Conservation (phyloP, 2,329 filamentous ascomycete species). For the Fusarium drepaniforme region DNA sequence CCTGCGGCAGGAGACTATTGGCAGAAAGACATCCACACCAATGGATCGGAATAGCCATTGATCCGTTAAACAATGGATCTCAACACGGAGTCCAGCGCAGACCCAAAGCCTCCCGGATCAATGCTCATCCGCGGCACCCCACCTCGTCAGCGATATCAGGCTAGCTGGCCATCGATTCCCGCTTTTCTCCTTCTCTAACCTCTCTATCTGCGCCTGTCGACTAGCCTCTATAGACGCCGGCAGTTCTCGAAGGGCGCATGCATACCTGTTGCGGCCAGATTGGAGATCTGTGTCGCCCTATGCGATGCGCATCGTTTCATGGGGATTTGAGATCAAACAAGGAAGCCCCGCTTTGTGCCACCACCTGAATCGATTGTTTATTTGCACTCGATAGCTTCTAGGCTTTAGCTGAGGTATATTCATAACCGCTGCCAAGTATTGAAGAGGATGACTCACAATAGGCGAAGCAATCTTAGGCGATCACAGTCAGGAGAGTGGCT, state of each 20-base stretch:
- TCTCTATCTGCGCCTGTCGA: background rate
- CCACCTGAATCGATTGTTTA: background rate
- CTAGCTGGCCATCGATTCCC: background rate
- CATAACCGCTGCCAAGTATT: background rate
- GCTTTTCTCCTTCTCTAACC: background rate
- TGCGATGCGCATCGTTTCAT: background rate
- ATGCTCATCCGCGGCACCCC: background rate
- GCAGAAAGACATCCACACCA: no score
- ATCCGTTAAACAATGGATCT: no score
- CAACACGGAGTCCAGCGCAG: background rate
- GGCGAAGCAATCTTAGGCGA: background rate
- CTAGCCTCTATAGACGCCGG: background rate
- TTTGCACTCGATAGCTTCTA: background rate
- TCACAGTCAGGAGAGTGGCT: background rate
- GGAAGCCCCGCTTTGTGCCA: background rate
- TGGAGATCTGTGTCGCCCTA: background rate
- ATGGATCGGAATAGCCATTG: no score
- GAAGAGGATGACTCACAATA: background rate
- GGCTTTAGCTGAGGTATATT: background rate
- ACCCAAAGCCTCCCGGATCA: background rate
- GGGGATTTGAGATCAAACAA: background rate
- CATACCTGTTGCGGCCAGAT: background rate
- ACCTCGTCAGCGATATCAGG: background rate
- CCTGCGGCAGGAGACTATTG: no score
- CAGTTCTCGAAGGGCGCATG: background rate